Evolutionary conservation across 768 basidiomycete genomes (phyloP).

Genomic region (Auriculariales sp.): DNA sequence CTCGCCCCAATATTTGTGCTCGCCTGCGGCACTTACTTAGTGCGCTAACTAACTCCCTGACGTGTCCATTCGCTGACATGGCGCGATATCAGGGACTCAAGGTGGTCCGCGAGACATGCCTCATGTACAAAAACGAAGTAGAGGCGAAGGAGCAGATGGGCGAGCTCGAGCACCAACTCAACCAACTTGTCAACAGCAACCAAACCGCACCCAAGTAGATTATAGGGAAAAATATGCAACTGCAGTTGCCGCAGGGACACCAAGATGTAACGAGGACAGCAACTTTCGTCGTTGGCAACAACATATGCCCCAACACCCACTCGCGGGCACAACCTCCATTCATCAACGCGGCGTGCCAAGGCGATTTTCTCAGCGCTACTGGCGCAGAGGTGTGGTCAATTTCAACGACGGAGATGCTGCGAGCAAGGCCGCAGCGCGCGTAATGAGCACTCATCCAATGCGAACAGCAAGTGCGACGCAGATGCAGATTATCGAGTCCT

Average conservation of each 20-base stretch:
- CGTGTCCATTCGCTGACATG: not conserved
- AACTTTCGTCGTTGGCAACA: no score
- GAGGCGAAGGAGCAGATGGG: not conserved
- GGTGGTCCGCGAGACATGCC: not conserved
- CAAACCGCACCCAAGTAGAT: no score
- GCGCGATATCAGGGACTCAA: not conserved
- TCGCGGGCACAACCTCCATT: no score
- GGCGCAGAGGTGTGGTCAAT: not conserved
- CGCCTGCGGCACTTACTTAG: not conserved
- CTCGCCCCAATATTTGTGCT: not conserved
- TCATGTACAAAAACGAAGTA: not conserved
- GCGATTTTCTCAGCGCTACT: not conserved
- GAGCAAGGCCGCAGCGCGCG: not conserved
- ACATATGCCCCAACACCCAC: no score
- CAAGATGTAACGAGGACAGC: no score
- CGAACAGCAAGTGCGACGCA: constrained; percentile 49
- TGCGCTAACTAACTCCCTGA: not conserved
- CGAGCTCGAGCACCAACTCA: not conserved
- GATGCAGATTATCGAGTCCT: constrained; percentile 63
- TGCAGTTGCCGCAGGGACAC: no score
- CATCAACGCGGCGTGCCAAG: no score
- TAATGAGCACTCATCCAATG: constrained; percentile 21
- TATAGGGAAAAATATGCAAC: no score
- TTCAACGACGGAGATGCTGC: not conserved
- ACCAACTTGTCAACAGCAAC: not conserved